phyloP scores from a whole-genome alignment of 208 protist species.

The Trypanosoma cruzi region DNA sequence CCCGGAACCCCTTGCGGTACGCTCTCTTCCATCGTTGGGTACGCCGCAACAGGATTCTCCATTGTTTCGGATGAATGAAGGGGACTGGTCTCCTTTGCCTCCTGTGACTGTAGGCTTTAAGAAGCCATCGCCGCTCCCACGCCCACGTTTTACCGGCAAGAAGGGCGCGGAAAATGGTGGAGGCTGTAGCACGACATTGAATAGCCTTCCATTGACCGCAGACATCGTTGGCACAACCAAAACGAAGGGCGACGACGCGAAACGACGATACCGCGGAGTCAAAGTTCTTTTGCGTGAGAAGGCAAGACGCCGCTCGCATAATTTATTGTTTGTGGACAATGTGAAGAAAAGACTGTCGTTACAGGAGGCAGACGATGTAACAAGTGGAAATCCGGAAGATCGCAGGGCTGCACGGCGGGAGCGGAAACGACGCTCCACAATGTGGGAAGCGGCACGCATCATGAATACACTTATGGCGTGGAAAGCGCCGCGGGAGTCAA shows the following conservation, averaged over 20 bases:
- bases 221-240: constrained; percentile 1
- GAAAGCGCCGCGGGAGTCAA: constrained; percentile 29
- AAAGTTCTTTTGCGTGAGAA: constrained; percentile 34
- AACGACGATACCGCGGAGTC: constrained; percentile 16
- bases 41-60: not conserved
- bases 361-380: not conserved
- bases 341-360: not conserved
- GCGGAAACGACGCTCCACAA: constrained; percentile 34
- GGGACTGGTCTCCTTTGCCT: constrained; percentile 1
- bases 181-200: constrained; percentile 1
- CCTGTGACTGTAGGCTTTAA: constrained; percentile 10
- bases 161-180: constrained; percentile 20
- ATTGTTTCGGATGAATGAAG: not conserved
- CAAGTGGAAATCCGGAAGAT: not conserved
- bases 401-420: constrained; percentile 41
- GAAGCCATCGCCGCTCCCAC: constrained; percentile 17
- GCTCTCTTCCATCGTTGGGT: no score
- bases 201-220: constrained; percentile 6
- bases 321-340: constrained; percentile 12
- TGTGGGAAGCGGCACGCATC: constrained; percentile 67
- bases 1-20: not conserved
- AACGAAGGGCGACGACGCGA: not conserved
- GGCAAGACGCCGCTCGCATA: constrained; percentile 1
- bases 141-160: not conserved
- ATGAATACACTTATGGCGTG: constrained; percentile 85